Evolutionary conservation across 805 yeast species (phyloP), one percentile per base, ranked within the genome.

Genomic region (Candida odintsovae): DNA sequence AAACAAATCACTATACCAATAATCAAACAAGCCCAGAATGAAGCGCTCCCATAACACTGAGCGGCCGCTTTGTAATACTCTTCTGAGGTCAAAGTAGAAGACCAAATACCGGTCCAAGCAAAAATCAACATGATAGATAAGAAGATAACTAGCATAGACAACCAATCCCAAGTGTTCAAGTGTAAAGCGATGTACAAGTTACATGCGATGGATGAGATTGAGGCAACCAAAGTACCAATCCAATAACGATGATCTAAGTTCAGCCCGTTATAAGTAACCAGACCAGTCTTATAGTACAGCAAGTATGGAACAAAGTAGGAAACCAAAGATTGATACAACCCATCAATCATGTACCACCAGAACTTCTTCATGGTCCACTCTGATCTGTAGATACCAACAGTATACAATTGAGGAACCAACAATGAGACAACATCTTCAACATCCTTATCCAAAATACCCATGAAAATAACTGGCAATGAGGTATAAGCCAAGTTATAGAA

Each of bases 91-190:
- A 67, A 48, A 1, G 75, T 61, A 2, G 85, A 68, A 2, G 89
- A 75, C 87, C 90, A 86, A 35, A 83, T 69, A 52, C 92, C 90
- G 4, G 88, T 77, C 95, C 95, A 86, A 40, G 75, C 81, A 62
- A 77, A 83, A 36, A 84, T 70, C 18, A 83, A 59, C 33, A 85
- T 53, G 40, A 80, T 73, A 2, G 90, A 83, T 21, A 86, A 54
- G 2, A 70, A 65, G 44, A 77, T 76, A 49, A 83, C 73, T 48
- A 83, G 59, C 16, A 72, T 57, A 2, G 87, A 75, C 42, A 83
- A 67, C 87, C 88, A 85, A 65, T 86, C 95, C 95, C 95, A 86
- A 62, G 90, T 73, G 58, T 76, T 77, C 62, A 83, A 90, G 56
- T 82, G 86, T 52, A 83, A 59, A 50, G 83, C 58, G 40, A 85